Base-by-base conservation (phyloP, 306 rosid genomes). In the Aeschynomene evenia region DNA sequence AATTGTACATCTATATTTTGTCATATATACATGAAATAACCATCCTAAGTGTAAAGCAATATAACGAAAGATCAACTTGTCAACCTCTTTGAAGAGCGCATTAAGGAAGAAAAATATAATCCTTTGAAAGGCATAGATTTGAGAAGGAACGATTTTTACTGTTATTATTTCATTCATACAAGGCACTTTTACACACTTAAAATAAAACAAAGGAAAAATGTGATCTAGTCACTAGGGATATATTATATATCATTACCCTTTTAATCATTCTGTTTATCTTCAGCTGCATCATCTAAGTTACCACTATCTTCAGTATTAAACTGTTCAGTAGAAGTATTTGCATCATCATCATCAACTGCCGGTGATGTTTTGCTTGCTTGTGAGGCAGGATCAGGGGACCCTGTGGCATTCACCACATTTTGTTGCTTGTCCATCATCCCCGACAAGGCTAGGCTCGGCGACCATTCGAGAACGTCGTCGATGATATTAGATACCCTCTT, bases 391-490 rank as follows among this genome's bases (percentile, higher is more conserved):
- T 68, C 79, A 22, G 66, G 42, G 2, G 86, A 60, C 42, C 85
- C 94, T 5, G 99, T 89, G 61, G 68, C 80, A 61, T 95, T 95
- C 21, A 50, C 63, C 63, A 78, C 88, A 31, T 82, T 75, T 77
- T 78, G 95, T 74, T 83, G 90, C 82, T 91, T 95, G 14, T 95
- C 97, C 95, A 91, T 91, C 97, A 91, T 95, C 70, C 97, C 97
- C 22, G 99, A 91, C 64, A 95, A 82, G 49, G 99, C 97, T 82
- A 95, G 74, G 53, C 77, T 84, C n/a, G 99, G 99, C 61, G 90
- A 83, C 99, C 99, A 95, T 66, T 95, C 99, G 3, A 95, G 89
- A 70, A 95, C 99, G 75, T 95, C 99, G 43, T 95, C 99, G 3
- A 95, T 95, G 58, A 95, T 95, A 84, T 95, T 95, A 0, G 91